Evolutionary conservation across 2,329 filamentous ascomycete genomes (phyloP).

Genomic region (Hypocrella siamensis): DNA sequence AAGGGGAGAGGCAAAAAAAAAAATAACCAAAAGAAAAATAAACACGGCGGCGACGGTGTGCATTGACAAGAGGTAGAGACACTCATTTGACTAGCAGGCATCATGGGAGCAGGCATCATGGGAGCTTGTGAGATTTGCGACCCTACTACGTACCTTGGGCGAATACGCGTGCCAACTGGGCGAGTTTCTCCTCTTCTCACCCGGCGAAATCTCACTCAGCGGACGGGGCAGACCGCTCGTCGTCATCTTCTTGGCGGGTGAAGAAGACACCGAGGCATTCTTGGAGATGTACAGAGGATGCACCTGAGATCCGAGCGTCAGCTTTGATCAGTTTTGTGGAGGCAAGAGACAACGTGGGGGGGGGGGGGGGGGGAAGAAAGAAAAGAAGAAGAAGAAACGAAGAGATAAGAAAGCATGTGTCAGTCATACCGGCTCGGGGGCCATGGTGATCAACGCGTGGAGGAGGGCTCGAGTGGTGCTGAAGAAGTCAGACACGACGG

Average conservation of each 20-base stretch:
- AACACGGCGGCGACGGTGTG: neutral
- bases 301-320: constrained; percentile 30
- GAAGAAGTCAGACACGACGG: constrained; percentile 7
- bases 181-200: constrained; percentile 78
- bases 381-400: neutral
- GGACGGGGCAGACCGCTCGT: constrained; percentile 50
- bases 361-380: neutral
- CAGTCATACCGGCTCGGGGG: constrained; percentile 21
- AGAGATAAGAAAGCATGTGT: constrained; percentile 6
- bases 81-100: too few species aligned
- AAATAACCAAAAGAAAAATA: neutral
- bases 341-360: too few species aligned
- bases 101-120: neutral
- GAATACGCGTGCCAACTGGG: constrained; percentile 65
- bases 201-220: constrained; percentile 76
- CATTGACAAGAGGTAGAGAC: too few species aligned
- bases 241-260: constrained; percentile 49
- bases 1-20: neutral
- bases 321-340: too few species aligned
- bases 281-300: constrained; percentile 71
- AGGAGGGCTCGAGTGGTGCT: constrained; percentile 6
- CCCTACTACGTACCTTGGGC: constrained; percentile 19
- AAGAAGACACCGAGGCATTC: constrained; percentile 38
- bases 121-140: neutral
- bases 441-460: constrained; percentile 15